Conservation (phyloP, 164 flowering plant genomes). For the Umbilicus rupestris region DNA sequence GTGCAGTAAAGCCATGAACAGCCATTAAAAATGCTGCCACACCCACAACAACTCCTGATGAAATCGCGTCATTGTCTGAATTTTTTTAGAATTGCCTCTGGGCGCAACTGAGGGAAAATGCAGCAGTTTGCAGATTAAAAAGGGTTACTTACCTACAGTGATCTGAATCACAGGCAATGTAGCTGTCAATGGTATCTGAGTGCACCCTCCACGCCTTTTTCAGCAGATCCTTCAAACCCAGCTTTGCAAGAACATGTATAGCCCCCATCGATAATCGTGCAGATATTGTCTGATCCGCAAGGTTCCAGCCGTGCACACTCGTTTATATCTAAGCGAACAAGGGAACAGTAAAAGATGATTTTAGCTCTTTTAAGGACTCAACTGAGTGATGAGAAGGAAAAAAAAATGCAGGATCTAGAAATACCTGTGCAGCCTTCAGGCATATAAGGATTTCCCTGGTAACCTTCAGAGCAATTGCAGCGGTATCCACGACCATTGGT, state of each 20-base stretch:
- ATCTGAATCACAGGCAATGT: neutral
- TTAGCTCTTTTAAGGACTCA: neutral
- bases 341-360: neutral
- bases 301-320: neutral
- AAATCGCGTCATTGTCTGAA: neutral
- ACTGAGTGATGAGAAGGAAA: neutral
- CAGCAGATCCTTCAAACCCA: neutral
- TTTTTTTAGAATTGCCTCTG: neutral
- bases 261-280: neutral
- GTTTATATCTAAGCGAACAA: neutral
- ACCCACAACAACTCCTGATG: conserved; percentile 11
- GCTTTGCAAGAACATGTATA: neutral
- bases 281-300: neutral
- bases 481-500: conserved; percentile 11
- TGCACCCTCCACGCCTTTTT: neutral
- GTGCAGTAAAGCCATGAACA: conserved; percentile 16
- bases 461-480: conserved; percentile 8
- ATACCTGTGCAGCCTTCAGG: conserved; percentile 9
- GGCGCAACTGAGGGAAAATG: too few species aligned
- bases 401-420: neutral
- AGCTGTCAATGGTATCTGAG: neutral
- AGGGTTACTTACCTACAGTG: neutral
- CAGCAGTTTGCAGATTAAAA: neutral
- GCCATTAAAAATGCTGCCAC: neutral
- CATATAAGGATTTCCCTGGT: conserved; percentile 9